These are phyloP conservation scores for Fusarium pseudograminearum DNA, from an alignment of 2,329 filamentous ascomycete genomes.

Conservation along the genomic window DNA sequence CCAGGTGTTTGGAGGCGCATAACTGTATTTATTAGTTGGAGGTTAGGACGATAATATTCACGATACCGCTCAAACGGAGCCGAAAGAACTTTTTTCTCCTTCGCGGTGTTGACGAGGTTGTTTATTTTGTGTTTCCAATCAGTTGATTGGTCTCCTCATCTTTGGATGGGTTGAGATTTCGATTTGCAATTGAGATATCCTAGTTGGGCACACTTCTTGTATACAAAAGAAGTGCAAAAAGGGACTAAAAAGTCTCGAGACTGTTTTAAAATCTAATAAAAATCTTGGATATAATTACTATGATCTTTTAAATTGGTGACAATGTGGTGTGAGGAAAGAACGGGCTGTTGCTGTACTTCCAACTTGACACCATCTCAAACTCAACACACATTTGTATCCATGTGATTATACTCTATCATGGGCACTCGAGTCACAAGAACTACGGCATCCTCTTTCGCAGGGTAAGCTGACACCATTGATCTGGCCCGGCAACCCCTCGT, in stretches of 20 bases:
- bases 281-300: neutral
- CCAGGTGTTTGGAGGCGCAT: conserved; percentile 13
- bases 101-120: neutral
- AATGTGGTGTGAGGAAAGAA: neutral
- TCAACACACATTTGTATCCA: neutral
- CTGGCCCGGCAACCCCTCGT: conserved; percentile 26
- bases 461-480: conserved; percentile 24
- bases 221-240: neutral
- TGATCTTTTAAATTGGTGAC: neutral
- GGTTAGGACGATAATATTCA: neutral
- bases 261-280: conserved; percentile 16
- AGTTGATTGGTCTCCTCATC: neutral
- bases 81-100: neutral
- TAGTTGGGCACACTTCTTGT: neutral
- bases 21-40: neutral
- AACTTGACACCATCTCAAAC: neutral
- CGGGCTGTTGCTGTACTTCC: neutral
- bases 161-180: neutral
- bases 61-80: neutral
- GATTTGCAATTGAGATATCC: conserved; percentile 19
- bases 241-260: neutral
- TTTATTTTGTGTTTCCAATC: neutral
- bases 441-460: neutral
- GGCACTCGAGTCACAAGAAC: neutral
- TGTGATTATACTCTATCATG: neutral